Conservation (phyloP, 1,284 basidiomycete genomes). For the Leccinum subspadiceum region DNA sequence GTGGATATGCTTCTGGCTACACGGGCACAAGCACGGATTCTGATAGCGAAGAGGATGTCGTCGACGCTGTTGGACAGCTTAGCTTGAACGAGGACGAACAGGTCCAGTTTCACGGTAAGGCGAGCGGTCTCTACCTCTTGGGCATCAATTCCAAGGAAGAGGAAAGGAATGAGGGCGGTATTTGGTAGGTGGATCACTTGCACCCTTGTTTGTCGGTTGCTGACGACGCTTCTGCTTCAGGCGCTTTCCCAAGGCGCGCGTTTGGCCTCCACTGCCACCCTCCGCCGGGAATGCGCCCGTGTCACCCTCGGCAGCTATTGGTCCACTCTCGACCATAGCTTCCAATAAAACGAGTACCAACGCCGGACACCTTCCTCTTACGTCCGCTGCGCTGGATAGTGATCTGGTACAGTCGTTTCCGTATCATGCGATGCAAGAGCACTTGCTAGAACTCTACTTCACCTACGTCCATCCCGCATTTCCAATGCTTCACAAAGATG, state of each 20-base stretch:
- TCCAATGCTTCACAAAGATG: conserved; percentile 69
- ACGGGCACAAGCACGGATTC: conserved; percentile 35
- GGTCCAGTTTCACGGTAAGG: conserved; percentile 77
- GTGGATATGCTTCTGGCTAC: conserved; percentile 28
- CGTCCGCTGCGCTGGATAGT: conserved; percentile 32
- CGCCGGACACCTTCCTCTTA: conserved; percentile 12
- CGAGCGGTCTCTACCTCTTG: conserved; percentile 76
- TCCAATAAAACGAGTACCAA: conserved; percentile 7
- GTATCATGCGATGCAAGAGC: conserved; percentile 55
- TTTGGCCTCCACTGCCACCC: conserved; percentile 72
- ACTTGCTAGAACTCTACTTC: conserved; percentile 75
- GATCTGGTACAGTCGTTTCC: conserved; percentile 48
- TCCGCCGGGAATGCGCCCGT: conserved; percentile 12
- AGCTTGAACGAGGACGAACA: conserved; percentile 82
- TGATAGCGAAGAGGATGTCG: conserved; percentile 51
- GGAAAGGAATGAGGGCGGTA: conserved; percentile 71
- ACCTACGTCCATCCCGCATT: conserved; percentile 73
- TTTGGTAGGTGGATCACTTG: conserved; percentile 53
- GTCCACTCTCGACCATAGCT: conserved; percentile 6
- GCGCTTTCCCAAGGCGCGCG: conserved; percentile 44
- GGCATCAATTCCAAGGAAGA: conserved; percentile 59
- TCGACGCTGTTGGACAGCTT: conserved; percentile 77
- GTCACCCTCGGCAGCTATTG: conserved; percentile 10
- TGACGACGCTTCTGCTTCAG: conserved; percentile 34
- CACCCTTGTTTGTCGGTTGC: not conserved